These are phyloP conservation scores for Ulota crispa DNA, from an alignment of 225 moss, liverwort and hornwort species.

Conservation along the genomic window DNA sequence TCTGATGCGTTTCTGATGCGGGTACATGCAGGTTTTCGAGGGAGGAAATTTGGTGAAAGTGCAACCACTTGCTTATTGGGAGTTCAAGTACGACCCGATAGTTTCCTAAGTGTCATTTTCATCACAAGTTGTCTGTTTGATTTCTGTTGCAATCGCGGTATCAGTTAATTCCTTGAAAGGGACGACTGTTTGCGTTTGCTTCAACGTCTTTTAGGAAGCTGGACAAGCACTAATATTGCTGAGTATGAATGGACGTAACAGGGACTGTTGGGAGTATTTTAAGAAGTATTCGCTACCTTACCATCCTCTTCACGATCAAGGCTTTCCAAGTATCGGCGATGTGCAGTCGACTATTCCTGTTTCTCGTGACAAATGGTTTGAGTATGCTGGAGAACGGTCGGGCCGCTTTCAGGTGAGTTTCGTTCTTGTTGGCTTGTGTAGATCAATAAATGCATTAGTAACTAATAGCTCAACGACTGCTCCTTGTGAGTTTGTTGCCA, in stretches of 20 bases:
- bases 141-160: not conserved
- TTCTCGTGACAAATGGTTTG: slow-evolving; percentile 86
- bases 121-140: not conserved
- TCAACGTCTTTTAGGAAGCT: not conserved
- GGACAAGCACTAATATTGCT: not conserved
- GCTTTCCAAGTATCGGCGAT: slow-evolving; percentile 99
- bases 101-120: not conserved
- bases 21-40: slow-evolving; percentile 67
- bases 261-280: slow-evolving; percentile 95
- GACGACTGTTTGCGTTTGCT: not conserved
- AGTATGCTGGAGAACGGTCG: slow-evolving; percentile 92
- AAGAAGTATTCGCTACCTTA: slow-evolving; percentile 80
- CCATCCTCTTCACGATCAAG: slow-evolving; percentile 89
- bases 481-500: slow-evolving; percentile 4
- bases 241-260: slow-evolving; percentile 25
- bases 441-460: not conserved
- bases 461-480: not conserved
- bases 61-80: slow-evolving; percentile 95
- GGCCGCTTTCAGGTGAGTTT: slow-evolving; percentile 84
- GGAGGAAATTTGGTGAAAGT: slow-evolving; percentile 72
- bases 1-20: slow-evolving; percentile 6
- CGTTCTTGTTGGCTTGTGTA: slow-evolving; percentile 1
- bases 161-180: not conserved
- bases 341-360: slow-evolving; percentile 80
- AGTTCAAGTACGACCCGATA: slow-evolving; percentile 67